Conservation (phyloP, 2,329 filamentous ascomycete genomes). For the Fusarium sulawesiense region DNA sequence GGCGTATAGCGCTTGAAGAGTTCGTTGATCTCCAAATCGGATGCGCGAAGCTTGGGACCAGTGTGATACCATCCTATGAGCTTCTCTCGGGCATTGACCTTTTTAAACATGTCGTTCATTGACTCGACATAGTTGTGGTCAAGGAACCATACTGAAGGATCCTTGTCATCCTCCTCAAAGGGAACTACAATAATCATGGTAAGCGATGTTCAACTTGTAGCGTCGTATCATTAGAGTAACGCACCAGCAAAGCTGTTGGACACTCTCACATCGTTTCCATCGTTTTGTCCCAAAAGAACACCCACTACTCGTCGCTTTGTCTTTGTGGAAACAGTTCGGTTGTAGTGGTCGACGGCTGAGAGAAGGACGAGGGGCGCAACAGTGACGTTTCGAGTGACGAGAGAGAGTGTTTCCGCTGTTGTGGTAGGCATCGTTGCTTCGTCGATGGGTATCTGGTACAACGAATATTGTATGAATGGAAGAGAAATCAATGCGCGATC, state of each 20-base stretch:
- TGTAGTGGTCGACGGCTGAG: constrained; percentile 98
- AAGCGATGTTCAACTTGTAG: constrained; percentile 24
- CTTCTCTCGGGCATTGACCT: constrained; percentile 98
- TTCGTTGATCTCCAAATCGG: constrained; percentile 99
- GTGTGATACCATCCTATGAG: constrained; percentile 99
- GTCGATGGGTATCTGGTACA: constrained; percentile 25
- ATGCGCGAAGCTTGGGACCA: constrained; percentile 94
- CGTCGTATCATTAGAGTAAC: constrained; percentile 31
- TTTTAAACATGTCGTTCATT: constrained; percentile 99
- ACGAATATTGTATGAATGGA: constrained; percentile 17
- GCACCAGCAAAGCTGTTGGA: constrained; percentile 98
- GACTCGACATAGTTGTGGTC: constrained; percentile 99
- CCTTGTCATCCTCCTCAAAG: constrained; percentile 98
- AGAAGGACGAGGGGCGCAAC: constrained; percentile 98
- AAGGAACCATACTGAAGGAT: constrained; percentile 98
- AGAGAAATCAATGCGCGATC: constrained; percentile 26
- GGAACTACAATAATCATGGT: constrained; percentile 71
- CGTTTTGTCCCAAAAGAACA: constrained; percentile 93
- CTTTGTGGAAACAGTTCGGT: constrained; percentile 88
- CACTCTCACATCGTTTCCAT: constrained; percentile 94
- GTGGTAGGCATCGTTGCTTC: constrained; percentile 85
- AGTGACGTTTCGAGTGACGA: constrained; percentile 94
- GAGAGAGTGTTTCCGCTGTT: constrained; percentile 93
- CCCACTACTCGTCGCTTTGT: constrained; percentile 90
- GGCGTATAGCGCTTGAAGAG: constrained; percentile 99